Evolutionary conservation across 257 asterid genomes (phyloP), one percentile per base, ranked within the genome.

Genomic region (Cruciata laevipes): DNA sequence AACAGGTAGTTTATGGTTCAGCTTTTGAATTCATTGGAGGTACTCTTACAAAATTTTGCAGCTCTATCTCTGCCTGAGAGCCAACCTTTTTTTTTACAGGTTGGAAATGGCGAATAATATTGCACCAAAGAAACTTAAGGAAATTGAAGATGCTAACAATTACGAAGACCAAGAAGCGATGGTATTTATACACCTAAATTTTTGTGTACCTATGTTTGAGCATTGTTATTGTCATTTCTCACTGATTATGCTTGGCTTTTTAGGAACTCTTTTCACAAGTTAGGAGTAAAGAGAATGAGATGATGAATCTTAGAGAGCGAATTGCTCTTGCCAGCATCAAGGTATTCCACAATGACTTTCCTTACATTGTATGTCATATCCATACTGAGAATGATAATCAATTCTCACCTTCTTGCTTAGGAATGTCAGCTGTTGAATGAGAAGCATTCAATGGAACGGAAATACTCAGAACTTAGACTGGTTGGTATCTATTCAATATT

Each of bases 401-500:
- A 59, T 53, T 30, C 66, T 65, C 27, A 31, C 57, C 69, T n/a
- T 66, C 56, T 62, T 72, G 70, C 38, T 75, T 79, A 93, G 99
- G 94, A 90, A 78, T 85, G 91, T 25, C 91, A 86, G 78, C 60
- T 82, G 85, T 69, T 90, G 82, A 93, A 85, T 69, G 99, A 93
- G 75, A 93, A 90, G 74, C 84, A 79, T 79, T 55, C 86, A 62
- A 83, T 90, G 40, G 96, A 90, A 81, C 82, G 84, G 80, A 86
- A 85, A 73, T 88, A 90, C 78, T 82, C 97, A 5, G 99, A 93
- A 80, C 79, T 93, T 76, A 89, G 96, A 71, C 72, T 93, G 96
- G 97, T 93, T 65, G 52, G 88, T 79, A 70, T 64, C 65, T 77
- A 77, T 65, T 40, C 24, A 20, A 20, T 52, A 18, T 25, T 7